phyloP scores from a whole-genome alignment of 1,284 basidiomycete genomes.

The Coniferiporia weirii region DNA sequence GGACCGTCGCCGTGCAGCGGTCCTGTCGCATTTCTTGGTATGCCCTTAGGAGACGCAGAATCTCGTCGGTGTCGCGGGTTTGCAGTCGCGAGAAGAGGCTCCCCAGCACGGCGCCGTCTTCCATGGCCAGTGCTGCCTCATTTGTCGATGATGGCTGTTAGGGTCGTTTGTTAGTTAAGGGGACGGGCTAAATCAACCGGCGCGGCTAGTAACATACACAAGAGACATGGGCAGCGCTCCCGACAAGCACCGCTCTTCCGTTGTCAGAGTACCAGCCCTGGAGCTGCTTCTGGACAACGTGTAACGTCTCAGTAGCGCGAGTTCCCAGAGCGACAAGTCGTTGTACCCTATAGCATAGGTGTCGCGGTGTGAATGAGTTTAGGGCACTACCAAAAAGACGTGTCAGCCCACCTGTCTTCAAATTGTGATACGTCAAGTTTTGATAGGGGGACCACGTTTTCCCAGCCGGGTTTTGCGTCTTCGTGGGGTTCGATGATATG shows the following conservation, averaged over 20 bases:
- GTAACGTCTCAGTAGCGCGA: conserved; percentile 2
- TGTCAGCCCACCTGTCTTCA: conserved; percentile 8
- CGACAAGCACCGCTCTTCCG: conserved; percentile 38
- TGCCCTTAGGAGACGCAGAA: conserved; percentile 44
- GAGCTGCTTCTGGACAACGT: conserved; percentile 6
- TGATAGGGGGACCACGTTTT: not conserved
- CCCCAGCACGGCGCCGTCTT: conserved; percentile 53
- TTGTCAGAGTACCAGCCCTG: conserved; percentile 48
- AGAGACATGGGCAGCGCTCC: conserved; percentile 44
- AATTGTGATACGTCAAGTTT: conserved; percentile 7
- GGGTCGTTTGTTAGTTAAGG: not conserved
- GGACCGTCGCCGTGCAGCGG: conserved; percentile 32
- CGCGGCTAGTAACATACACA: conserved; percentile 20
- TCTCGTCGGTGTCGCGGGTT: conserved; percentile 36
- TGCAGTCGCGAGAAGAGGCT: conserved; percentile 52
- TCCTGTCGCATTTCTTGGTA: conserved; percentile 46
- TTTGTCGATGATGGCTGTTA: conserved; percentile 4
- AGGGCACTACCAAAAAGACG: not conserved
- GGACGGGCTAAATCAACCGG: not conserved
- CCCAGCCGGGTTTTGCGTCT: not conserved
- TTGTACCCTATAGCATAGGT: conserved; percentile 1
- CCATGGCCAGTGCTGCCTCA: conserved; percentile 29
- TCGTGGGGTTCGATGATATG: not conserved
- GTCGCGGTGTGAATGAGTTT: not conserved
- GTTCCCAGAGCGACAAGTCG: conserved; percentile 2